Evolutionary conservation across 2,329 filamentous ascomycete genomes (phyloP).

Genomic region (Aspergillus latus): DNA sequence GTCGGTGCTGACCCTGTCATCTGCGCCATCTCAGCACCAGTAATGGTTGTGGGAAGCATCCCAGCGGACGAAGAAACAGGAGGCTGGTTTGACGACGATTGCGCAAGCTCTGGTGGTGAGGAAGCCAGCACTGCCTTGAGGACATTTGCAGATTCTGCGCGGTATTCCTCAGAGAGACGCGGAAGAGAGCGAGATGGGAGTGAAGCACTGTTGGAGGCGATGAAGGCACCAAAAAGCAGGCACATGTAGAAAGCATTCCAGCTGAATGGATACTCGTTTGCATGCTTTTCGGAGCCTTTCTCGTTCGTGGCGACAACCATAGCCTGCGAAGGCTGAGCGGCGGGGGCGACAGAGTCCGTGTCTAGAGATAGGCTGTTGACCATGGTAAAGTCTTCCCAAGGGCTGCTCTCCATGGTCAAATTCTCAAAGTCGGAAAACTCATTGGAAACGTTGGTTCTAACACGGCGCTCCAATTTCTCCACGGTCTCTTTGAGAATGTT

Average conservation of each 20-base stretch:
- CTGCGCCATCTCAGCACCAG: conserved; percentile 40
- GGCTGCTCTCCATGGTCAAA: conserved; percentile 70
- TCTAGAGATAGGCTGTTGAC: conserved; percentile 60
- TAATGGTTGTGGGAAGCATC: conserved; percentile 35
- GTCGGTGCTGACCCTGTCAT: conserved; percentile 33
- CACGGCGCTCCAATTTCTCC: conserved; percentile 47
- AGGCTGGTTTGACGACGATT: conserved; percentile 48
- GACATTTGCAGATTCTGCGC: conserved; percentile 49
- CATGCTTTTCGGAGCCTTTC: conserved; percentile 37
- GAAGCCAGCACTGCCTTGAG: conserved; percentile 48
- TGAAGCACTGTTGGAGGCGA: conserved; percentile 78
- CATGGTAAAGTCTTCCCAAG: conserved; percentile 82
- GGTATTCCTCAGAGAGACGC: conserved; percentile 48
- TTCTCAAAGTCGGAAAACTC: conserved; percentile 81
- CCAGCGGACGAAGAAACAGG: conserved; percentile 27
- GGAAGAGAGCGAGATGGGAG: conserved; percentile 58
- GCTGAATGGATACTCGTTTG: conserved; percentile 66
- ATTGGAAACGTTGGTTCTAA: conserved; percentile 56
- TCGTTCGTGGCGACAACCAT: conserved; percentile 46
- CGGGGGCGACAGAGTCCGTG: conserved; percentile 35
- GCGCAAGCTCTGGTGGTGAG: conserved; percentile 47
- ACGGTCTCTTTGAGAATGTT: conserved; percentile 70
- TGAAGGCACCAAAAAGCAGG: conserved; percentile 92
- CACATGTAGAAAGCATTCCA: conserved; percentile 83
- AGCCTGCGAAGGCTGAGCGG: conserved; percentile 21